phyloP scores from a whole-genome alignment of 257 asterid genomes.

The Solanum microdontum region DNA sequence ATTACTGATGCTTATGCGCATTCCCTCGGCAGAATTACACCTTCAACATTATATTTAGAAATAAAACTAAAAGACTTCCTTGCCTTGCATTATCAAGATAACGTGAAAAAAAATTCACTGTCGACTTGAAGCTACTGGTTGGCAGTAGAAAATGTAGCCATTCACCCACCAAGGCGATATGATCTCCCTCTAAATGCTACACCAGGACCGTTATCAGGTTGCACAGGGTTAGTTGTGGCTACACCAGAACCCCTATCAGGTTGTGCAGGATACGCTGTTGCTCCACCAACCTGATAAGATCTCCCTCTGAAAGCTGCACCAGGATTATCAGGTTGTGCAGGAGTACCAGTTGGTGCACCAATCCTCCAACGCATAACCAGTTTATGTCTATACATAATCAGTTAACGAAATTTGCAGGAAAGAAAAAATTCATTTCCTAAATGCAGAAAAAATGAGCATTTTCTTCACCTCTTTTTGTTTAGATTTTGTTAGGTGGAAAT shows the following conservation, averaged over 20 bases:
- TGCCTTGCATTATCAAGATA: not conserved
- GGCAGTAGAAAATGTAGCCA: not conserved
- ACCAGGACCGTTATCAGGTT: slow-evolving; percentile 45
- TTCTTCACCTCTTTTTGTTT: not conserved
- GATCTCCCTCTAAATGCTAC: slow-evolving; percentile 79
- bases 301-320: slow-evolving; percentile 73
- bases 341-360: slow-evolving; percentile 35
- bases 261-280: slow-evolving; percentile 20
- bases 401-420: slow-evolving; percentile 35
- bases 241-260: slow-evolving; percentile 47
- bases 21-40: not conserved
- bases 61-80: not conserved
- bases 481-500: not conserved
- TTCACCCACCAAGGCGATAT: slow-evolving; percentile 51
- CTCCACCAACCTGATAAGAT: slow-evolving; percentile 58
- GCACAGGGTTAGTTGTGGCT: slow-evolving; percentile 21
- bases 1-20: not conserved
- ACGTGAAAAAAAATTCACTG: not conserved
- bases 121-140: not conserved
- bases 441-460: not conserved
- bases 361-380: slow-evolving; percentile 62
- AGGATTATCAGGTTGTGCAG: slow-evolving; percentile 11
- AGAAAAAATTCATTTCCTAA: not conserved
- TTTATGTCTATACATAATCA: slow-evolving; percentile 31
- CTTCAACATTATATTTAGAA: not conserved